Conservation (phyloP, 306 rosid species). For the Lathyrus aphaca region DNA sequence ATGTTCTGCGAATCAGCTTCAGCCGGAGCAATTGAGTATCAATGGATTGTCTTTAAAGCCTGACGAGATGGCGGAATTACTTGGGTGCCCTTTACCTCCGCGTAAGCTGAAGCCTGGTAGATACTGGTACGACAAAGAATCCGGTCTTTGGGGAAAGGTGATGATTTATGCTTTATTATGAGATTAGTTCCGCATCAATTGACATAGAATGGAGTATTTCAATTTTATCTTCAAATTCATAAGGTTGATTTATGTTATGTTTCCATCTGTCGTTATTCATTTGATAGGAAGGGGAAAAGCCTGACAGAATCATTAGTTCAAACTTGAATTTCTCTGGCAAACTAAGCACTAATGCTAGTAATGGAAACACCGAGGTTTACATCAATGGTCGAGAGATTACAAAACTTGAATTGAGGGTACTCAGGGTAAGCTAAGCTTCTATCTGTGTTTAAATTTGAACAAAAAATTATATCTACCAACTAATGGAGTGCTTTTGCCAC, state of each 20-base stretch:
- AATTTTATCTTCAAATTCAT: constrained; percentile 3
- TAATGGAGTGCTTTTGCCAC: neutral
- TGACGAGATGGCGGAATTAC: constrained; percentile 90
- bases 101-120: constrained; percentile 90
- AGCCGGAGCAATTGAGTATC: constrained; percentile 91
- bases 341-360: constrained; percentile 80
- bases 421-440: constrained; percentile 65
- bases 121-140: constrained; percentile 99
- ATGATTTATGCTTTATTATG: constrained; percentile 38
- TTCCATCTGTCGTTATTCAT: constrained; percentile 29
- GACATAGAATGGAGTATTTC: neutral
- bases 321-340: constrained; percentile 87
- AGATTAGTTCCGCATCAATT: constrained; percentile 30
- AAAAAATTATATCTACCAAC: constrained; percentile 3
- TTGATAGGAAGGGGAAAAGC: constrained; percentile 91
- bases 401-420: constrained; percentile 89
- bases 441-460: constrained; percentile 27
- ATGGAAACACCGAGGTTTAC: constrained; percentile 91
- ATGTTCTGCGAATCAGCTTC: constrained; percentile 96
- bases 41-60: constrained; percentile 77
- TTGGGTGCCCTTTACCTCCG: constrained; percentile 88
- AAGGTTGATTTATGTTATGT: too few species aligned
- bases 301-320: constrained; percentile 89
- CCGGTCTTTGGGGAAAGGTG: constrained; percentile 99
- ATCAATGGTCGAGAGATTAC: constrained; percentile 97